Percentiles rank a stretch among this genome's conserved stretches.
Evolutionary conservation across 1,139 yeast species (phyloP).

Genomic region (Suhomyces bokatorum): DNA sequence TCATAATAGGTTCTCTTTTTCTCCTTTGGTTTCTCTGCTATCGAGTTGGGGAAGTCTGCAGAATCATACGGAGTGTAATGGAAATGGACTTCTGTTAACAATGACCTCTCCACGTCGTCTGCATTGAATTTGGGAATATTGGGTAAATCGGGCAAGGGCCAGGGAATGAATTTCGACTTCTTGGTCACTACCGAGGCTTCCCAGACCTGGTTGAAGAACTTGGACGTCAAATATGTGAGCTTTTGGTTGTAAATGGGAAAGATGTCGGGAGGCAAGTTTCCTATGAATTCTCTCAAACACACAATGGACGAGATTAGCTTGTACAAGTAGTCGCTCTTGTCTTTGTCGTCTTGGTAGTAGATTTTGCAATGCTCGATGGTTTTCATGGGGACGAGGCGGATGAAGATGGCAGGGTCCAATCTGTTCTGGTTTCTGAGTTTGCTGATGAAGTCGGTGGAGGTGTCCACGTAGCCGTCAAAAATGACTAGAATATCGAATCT

Average conservation of each 20-base stretch:
- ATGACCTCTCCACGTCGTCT: slow-evolving; percentile 74
- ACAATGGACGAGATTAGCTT: slow-evolving; percentile 81
- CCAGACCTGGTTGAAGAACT: slow-evolving; percentile 54
- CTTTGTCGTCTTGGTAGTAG: slow-evolving; percentile 26
- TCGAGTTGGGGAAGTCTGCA: slow-evolving; percentile 27
- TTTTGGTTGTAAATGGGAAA: slow-evolving; percentile 73
- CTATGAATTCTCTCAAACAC: slow-evolving; percentile 80
- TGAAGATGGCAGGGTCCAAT: slow-evolving; percentile 49
- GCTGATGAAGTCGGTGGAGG: slow-evolving; percentile 30
- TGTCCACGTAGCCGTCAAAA: slow-evolving; percentile 69
- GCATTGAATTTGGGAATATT: slow-evolving; percentile 62
- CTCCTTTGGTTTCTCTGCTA: slow-evolving; percentile 9
- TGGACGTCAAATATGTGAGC: slow-evolving; percentile 56
- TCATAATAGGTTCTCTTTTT: slow-evolving; percentile 54
- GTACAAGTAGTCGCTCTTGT: slow-evolving; percentile 52
- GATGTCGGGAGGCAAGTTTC: slow-evolving; percentile 76
- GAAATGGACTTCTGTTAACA: slow-evolving; percentile 74
- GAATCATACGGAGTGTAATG: slow-evolving; percentile 58
- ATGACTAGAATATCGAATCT: slow-evolving; percentile 65
- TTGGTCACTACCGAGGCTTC: slow-evolving; percentile 21
- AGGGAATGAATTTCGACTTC: slow-evolving; percentile 32
- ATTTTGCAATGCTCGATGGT: slow-evolving; percentile 76
- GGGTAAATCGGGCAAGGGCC: slow-evolving; percentile 84
- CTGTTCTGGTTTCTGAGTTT: slow-evolving; percentile 36
- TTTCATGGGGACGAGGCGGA: slow-evolving; percentile 72